Base-by-base conservation (phyloP, 768 basidiomycete species). In the Termitomyces sp. region DNA sequence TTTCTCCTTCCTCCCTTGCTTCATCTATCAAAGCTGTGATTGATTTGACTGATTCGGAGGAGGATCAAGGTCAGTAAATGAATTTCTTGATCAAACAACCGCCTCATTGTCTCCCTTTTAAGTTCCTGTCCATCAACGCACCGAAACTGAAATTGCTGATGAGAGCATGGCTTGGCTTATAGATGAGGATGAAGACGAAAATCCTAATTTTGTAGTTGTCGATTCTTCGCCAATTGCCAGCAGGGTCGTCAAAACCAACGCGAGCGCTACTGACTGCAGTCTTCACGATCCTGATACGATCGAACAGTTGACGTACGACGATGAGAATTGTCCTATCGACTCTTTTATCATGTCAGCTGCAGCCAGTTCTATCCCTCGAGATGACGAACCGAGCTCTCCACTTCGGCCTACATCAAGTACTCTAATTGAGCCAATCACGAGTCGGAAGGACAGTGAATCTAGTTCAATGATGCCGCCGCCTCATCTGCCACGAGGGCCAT, bases 171-270 rank as follows among this genome's bases (percentile, higher is more conserved):
- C 81, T 2, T 88, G 86, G 87, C 71, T 90, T 22, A 67, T 88
- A 10, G 85, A 81, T 39, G 76, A 84, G 26, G 85, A 84, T 56
- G 85, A 87, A 52, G 86, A 86, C 55, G 85, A 87, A 52, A 86
- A 86, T 46, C 75, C 74, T 10, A 73, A 76, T 44, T 72, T 85
- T 61, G 74, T 77, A 57, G 79, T 85, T 39, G 49, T 81, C n/a
- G 71, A 74, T 50, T 85, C 85, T 22, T 77, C 84, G 3, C 83
- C 83, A 9, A 42, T 68, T 27, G 14, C 59, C 8, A 59, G 55
- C 55, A 61, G 60, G 48, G 56, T 48, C 39, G 5, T 9, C 10
- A 55, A 52, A 34, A 8, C 24, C 14, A 53, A 29, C 12, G 10
- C 46, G n/a, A 18, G 13, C 22, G 27, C 44, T 10, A 39, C n/a